phyloP scores from a whole-genome alignment of 2,329 filamentous ascomycete species.

The Hypomyces perniciosus region DNA sequence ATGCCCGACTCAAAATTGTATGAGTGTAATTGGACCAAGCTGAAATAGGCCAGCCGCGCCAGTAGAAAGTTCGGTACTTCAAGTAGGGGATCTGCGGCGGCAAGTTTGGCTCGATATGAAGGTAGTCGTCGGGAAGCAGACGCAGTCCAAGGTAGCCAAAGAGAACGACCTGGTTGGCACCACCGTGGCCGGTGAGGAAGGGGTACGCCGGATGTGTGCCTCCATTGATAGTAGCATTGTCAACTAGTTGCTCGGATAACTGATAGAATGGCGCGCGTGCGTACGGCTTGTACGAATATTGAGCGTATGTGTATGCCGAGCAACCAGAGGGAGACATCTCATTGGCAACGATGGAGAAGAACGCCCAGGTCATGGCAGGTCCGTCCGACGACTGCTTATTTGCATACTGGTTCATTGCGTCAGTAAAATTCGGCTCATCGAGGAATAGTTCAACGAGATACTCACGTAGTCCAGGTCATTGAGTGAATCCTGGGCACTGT shows the following conservation, averaged over 20 bases:
- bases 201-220: slow-evolving; percentile 53
- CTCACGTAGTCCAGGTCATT: slow-evolving; percentile 20
- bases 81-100: slow-evolving; percentile 52
- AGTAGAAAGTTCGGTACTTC: slow-evolving; percentile 23
- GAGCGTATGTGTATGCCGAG: slow-evolving; percentile 60
- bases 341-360: slow-evolving; percentile 62
- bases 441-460: slow-evolving; percentile 40
- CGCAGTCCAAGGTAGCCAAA: slow-evolving; percentile 64
- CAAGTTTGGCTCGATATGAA: slow-evolving; percentile 55
- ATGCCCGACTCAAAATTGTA: slow-evolving; percentile 22
- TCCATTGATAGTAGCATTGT: slow-evolving; percentile 54
- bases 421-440: slow-evolving; percentile 49
- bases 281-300: slow-evolving; percentile 59
- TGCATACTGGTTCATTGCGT: slow-evolving; percentile 18
- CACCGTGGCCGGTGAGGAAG: slow-evolving; percentile 66
- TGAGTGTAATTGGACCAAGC: slow-evolving; percentile 22
- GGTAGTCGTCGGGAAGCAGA: slow-evolving; percentile 50
- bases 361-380: slow-evolving; percentile 68
- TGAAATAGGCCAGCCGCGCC: slow-evolving; percentile 21
- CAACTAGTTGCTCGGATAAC: slow-evolving; percentile 61
- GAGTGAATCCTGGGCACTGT: slow-evolving; percentile 15
- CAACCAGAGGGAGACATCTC: slow-evolving; percentile 62
- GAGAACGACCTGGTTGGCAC: slow-evolving; percentile 59
- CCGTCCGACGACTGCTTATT: slow-evolving; percentile 45
- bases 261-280: slow-evolving; percentile 62